Evolutionary conservation across 805 yeast species (phyloP).

Genomic region (Pichia occidentalis): DNA sequence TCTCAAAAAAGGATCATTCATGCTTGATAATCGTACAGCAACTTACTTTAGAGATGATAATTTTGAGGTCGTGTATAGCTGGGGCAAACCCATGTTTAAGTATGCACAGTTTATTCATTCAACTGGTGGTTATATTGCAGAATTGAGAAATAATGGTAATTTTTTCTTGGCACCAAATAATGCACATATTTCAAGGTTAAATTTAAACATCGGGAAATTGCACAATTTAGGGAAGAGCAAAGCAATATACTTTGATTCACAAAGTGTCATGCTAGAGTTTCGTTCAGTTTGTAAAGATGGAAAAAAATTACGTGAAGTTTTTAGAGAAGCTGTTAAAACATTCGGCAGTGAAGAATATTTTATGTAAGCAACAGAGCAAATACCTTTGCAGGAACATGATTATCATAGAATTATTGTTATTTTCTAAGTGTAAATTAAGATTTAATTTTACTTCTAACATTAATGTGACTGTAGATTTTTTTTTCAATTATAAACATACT

Average conservation of each 20-base stretch:
- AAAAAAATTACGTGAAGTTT: constrained; percentile 42
- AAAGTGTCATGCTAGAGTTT: constrained; percentile 65
- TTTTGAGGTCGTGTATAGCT: constrained; percentile 72
- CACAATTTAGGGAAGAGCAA: constrained; percentile 20
- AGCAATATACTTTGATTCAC: constrained; percentile 51
- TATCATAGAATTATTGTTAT: no score
- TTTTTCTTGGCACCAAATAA: constrained; percentile 83
- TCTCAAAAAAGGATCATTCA: constrained; percentile 62
- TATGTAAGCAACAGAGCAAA: no score
- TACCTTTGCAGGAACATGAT: no score
- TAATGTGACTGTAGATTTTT: no score
- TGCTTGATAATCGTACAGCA: constrained; percentile 76
- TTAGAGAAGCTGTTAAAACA: constrained; percentile 49
- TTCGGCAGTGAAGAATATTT: constrained; percentile 37
- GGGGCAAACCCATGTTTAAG: constrained; percentile 83
- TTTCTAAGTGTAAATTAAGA: no score
- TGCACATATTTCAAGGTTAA: constrained; percentile 68
- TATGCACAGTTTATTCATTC: constrained; percentile 85
- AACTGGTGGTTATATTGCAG: constrained; percentile 87
- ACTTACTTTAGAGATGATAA: constrained; percentile 42
- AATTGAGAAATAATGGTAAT: constrained; percentile 70
- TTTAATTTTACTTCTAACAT: no score
- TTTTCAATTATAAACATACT: no score
- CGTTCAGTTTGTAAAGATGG: constrained; percentile 53
- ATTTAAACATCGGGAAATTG: constrained; percentile 35